Evolutionary conservation across 805 yeast genomes (phyloP), one percentile per base, ranked within the genome.

Genomic region (Komagataella populi): DNA sequence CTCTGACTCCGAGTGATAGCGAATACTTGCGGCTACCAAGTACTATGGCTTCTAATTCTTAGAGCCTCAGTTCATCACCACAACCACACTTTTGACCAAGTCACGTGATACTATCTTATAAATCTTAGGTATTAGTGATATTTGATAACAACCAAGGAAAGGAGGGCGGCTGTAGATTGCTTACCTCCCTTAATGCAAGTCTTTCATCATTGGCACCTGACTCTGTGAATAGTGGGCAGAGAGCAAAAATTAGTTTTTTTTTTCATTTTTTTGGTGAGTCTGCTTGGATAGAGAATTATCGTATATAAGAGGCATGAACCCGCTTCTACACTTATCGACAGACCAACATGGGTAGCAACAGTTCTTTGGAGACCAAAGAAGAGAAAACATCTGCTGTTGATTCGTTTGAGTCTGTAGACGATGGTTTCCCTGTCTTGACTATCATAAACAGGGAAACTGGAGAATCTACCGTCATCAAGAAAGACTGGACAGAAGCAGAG

Each of bases 401-500:
- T 30, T 30, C 39, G 5, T 12, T 30, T 14, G 8, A 8, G 6
- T 10, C 39, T 10, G 5, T 14, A 6, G 14, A 8, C 8, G 39
- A 30, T 60, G 6, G 39, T 4, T 30, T 7, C 14, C 39, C 10
- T 8, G 23, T 45, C 14, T 10, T 48, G n/a, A 20, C 46, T 23
- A 46, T 52, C n/a, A 39, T 30, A 8, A 50, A 51, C 12, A 48
- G 49, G 18, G 52, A 46, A 6, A 24, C 50, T 6, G 36, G 51
- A 7, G 49, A 48, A 3, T 49, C 51, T n/a, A 53, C 53, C 6
- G 53, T 48, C 1, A 53, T 48, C 6, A 45, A 44, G 39, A 30
- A 54, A 14, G 55, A 51, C 7, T 57, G 55, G 54, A 56, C 58
- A 12, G 51, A 51, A 7, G 57, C 53, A 18, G 62, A 57, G 44